Conservation (phyloP, 2,329 filamentous ascomycete species). For the Fusarium sacchari region DNA sequence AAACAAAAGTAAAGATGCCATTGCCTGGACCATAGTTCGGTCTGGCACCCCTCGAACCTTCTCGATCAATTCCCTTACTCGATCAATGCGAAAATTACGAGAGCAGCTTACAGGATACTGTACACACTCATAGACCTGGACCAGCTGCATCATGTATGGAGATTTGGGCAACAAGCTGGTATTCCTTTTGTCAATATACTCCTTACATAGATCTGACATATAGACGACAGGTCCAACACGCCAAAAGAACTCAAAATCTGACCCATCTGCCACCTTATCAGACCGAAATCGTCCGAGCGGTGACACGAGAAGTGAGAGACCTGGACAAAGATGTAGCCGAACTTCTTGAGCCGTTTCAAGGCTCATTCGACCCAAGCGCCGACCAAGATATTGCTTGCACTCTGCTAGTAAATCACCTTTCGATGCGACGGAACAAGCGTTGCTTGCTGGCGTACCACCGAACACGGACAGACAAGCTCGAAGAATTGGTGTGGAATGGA, state of each 20-base stretch:
- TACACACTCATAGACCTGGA: conserved; percentile 2
- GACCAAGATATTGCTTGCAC: conserved; percentile 88
- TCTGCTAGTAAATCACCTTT: conserved; percentile 90
- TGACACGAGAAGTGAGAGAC: conserved; percentile 92
- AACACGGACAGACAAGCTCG: conserved; percentile 88
- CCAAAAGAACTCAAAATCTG: conserved; percentile 91
- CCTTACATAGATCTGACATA: conserved; percentile 4
- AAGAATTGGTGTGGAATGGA: conserved; percentile 93
- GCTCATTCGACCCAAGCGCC: conserved; percentile 83
- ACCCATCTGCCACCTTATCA: conserved; percentile 90
- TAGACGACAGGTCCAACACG: conserved; percentile 82
- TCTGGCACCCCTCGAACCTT: neutral
- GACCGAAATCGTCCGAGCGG: conserved; percentile 86
- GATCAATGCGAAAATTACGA: neutral
- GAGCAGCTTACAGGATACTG: neutral
- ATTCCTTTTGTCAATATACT: conserved; percentile 24
- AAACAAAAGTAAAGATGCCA: conserved; percentile 14
- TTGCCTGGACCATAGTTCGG: conserved; percentile 2
- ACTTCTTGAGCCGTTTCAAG: conserved; percentile 83
- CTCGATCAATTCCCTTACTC: neutral
- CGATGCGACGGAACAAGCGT: conserved; percentile 95
- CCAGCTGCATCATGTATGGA: conserved; percentile 75
- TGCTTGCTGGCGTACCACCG: conserved; percentile 95
- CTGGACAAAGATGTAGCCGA: conserved; percentile 85
- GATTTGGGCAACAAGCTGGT: conserved; percentile 89